Evolutionary conservation across 192 early-diverging fungal genomes (phyloP), one percentile per base, ranked within the genome.

Genomic region (Podila epicladia): DNA sequence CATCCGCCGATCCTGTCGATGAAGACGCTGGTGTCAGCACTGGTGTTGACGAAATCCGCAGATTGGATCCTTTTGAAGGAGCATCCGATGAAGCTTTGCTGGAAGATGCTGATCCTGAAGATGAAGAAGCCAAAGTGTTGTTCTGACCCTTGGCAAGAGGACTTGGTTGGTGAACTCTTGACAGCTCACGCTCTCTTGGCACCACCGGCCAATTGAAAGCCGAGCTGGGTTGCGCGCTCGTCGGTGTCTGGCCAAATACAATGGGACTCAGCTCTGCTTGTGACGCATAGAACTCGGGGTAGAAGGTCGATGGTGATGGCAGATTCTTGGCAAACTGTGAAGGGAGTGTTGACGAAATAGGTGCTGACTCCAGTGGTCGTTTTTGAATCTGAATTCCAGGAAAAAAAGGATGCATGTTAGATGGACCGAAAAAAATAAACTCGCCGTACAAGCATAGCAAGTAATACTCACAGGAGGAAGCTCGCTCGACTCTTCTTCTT

Each of bases 251-350:
- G 24, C 89, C 89, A 75, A 94, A 94, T 32, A 92, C 92, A 61
- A 95, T 84, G 5, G 94, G 94, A 69, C 93, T 94, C 26, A 88
- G 88, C 64, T 91, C 82, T 63, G 93, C 91, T 63, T 83, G 88
- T 17, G 88, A 87, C 71, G 93, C 91, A 78, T 93, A 93, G 38
- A 95, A 90, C 33, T 92, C 88, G 2, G 93, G 89, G 72, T 94
- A 94, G 74, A 94, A 93, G 4, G 90, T 88, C 12, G 91, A 92
- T 8, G 93, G 93, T 29, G 92, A 93, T 9, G 93, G 93, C 60
- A 94, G 78, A 65, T 90, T 93, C 71, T 93, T 88, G 15, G 86
- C 86, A 64, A 90, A 90, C 63, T 90, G 87, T 24, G 87, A 89
- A 3, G 92, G 87, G 51, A 93, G 84, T 20, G 92, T 92, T 13